Base-by-base conservation (phyloP, 345 rosid species). In the Arabidopsis arenosa region DNA sequence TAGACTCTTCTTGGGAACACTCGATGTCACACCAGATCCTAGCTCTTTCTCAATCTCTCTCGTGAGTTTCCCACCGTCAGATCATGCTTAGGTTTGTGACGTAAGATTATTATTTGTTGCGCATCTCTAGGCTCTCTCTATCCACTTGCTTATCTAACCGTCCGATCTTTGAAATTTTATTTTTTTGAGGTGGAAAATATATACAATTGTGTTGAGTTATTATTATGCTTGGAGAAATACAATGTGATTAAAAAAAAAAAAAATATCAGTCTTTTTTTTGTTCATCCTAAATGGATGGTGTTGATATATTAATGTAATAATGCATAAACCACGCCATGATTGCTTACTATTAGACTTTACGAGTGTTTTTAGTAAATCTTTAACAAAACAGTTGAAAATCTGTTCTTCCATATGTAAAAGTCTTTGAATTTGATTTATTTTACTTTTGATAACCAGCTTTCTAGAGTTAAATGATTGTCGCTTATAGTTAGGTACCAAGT, bases 61-160 rank as follows among this genome's bases (percentile, higher is more conserved):
- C 65, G 53, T 73, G 53, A 67, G 67, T n/a, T 68, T 8, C 0
- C 32, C 74, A 78, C 81, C 77, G 81, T 78, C 62, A 9, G 81
- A 78, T 78, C 81, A 73, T 9, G 63, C 64, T 48, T 48, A 8
- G 12, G 23, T 70, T 59, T 41, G 41, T 78, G 78, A 73, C 70
- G 70, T 73, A 43, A 35, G 73, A 36, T 45, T 47, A 14, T 37
- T 54, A n/a, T 59, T 59, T 23, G n/a, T 54, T 52, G 65, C 73
- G 68, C 77, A 72, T 78, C 77, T 72, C 81, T 78, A 78, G 68
- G 80, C 60, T 47, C 21, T 17, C 45, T 73, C 14, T 54, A 73
- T 53, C 77, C 63, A 40, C 63, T 63, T 73, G 56, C 63, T 21
- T 73, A 63, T 53, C 77, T 21, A 18, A 73, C 70, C 77, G 70